phyloP scores from a whole-genome alignment of 202 grass and related monocot genomes.

The Digitaria exilis region DNA sequence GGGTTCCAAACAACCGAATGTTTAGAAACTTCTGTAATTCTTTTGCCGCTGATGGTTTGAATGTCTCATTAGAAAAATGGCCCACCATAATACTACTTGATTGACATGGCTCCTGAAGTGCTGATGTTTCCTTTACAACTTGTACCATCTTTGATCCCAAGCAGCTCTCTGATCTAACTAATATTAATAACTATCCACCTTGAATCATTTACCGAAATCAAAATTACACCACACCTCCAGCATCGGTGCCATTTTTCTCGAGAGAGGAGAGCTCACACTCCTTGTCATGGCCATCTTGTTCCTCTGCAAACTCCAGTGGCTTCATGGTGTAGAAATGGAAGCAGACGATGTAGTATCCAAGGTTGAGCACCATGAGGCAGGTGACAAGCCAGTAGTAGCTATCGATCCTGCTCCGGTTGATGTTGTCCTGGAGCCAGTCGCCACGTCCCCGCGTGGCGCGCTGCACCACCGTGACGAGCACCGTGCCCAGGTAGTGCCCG shows the following conservation, averaged over 20 bases:
- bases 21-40: too few species aligned
- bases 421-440: slow-evolving; percentile 70
- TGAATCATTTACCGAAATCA: background rate
- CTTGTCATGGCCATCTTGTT: background rate
- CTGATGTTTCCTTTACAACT: background rate
- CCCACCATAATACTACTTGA: too few species aligned
- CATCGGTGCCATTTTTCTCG: background rate
- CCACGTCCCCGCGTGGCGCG: slow-evolving; percentile 32
- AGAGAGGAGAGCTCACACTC: background rate
- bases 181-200: background rate
- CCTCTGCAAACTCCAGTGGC: slow-evolving; percentile 34
- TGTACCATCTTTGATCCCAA: background rate
- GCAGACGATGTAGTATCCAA: slow-evolving; percentile 51
- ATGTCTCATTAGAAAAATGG: too few species aligned
- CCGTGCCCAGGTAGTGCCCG: slow-evolving; percentile 52
- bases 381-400: slow-evolving; percentile 66
- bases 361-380: slow-evolving; percentile 48
- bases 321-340: slow-evolving; percentile 56
- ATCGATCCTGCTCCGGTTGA: slow-evolving; percentile 56
- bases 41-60: too few species aligned
- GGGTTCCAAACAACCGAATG: too few species aligned
- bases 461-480: slow-evolving; percentile 56
- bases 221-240: background rate
- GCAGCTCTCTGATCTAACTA: background rate
- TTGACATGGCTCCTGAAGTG: too few species aligned